Evolutionary conservation across 164 flowering plant species (phyloP), one percentile per base, ranked within the genome.

Genomic region (Protea cynaroides): DNA sequence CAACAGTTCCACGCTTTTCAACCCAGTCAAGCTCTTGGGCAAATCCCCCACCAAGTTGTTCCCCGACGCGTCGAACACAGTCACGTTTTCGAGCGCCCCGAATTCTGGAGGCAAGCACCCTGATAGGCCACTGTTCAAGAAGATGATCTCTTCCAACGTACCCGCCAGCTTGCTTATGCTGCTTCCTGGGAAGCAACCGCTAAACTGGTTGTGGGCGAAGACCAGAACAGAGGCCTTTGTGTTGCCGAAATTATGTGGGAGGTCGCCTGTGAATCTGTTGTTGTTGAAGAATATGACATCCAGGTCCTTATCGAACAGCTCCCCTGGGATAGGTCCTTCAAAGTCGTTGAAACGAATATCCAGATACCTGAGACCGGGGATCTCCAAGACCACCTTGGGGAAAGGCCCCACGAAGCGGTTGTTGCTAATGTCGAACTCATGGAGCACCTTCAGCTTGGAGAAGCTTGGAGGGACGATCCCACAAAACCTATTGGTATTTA

Each of bases 41-140:
- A 83, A 50, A 0, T 18, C 14, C 2, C 87, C 87, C 1, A 44
- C 40, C 15, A 83, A 70, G 3, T 22, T 3, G 61, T 83, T 83
- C 0, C 22, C 63, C 22, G 64, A 17, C 0, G 44, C 65, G 36
- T 78, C 79, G 12, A 83, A 67, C 19, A 81, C 81, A 4, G 80
- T 71, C 12, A 70, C 50, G 37, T 78, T 78, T 17, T 46, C 46
- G 0, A 83, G 76, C 52, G 11, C 14, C 12, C 83, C 85, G 13
- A 80, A 63, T 36, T 80, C 83, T 1, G 57, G 1, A 0, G 87
- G 83, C 50, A 83, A 64, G 54, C 85, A 81, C 0, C 83, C 82
- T 1, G 70, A 13, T 0, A 83, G 63, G 1, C 40, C 51, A 17
- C 14, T 47, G 51, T 47, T 47, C 51, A 47, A 7, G 4, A 47